Base-by-base conservation (phyloP, 352 stramenopile species). In the Pilasporangium apinafurcum region DNA sequence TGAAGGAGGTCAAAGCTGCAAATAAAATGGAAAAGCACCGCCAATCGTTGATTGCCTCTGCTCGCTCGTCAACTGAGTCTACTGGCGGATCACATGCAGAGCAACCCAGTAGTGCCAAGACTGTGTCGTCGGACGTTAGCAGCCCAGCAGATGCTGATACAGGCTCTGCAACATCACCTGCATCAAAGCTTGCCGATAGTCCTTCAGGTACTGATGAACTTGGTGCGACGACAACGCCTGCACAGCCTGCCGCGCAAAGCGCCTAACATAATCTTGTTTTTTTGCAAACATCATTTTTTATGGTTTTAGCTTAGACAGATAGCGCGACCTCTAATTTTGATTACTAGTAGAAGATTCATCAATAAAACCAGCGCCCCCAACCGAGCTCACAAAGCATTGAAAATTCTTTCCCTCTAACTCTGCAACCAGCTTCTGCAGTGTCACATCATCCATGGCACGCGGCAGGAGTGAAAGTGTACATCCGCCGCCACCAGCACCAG, bases 391-490 rank as follows among this genome's bases (percentile, higher is more conserved):
- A 31, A 81, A 79, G 44, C 70, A 83, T 22, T 82, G 44, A 10
- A 81, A 87, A 0, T 65, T 64, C 16, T 70, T 59, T 0, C 29
- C 26, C 45, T 80, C 53, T 1, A 95, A 46, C 38, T 79, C 60
- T 8, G 55, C 42, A 1, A 86, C 51, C 13, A 93, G 52, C 17
- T 63, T 59, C 0, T 44, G 25, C 25, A 90, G 41, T n/a, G 63
- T 52, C 24, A 38, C 37, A 4, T 81, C 57, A 14, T 48, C 58
- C 1, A 91, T 30, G 18, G 49, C 61, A 7, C 51, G 46, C 10
- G 72, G 73, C 6, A 96, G 52, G 4, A 97, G 56, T 24, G 83
- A 85, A 21, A 97, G 69, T 9, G 85, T 90, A 53, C 90, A 97
- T 1, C 87, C 90, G 5, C 90, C 89, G 17, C 73, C 75, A 28